These are phyloP conservation scores for Insectozyma bohioensis DNA, from an alignment of 1,139 yeast genomes.

Conservation along the genomic window DNA sequence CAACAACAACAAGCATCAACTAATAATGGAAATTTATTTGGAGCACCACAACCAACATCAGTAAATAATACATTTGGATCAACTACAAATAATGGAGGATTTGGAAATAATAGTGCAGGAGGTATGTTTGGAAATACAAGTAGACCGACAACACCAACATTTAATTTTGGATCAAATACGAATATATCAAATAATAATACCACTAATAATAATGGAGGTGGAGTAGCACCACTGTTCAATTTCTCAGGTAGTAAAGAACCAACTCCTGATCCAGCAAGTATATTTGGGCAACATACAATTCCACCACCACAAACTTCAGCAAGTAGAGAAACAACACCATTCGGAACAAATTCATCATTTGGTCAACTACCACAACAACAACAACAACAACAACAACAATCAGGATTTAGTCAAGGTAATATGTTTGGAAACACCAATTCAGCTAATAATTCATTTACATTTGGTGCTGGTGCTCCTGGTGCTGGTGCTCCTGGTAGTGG, in stretches of 20 bases:
- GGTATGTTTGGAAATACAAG: conserved; percentile 8
- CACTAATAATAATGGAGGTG: neutral
- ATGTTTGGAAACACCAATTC: neutral
- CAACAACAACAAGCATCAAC: conserved; percentile 1
- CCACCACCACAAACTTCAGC: conserved; percentile 4
- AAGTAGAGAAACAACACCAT: conserved; percentile 14
- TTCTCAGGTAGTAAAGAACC: conserved; percentile 22
- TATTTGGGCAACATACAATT: conserved; percentile 16
- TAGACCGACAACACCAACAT: conserved; percentile 9
- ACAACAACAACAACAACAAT: conserved; percentile 5
- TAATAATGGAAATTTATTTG: conserved; percentile 5
- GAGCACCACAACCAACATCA: conserved; percentile 1
- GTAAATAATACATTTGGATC: conserved; percentile 2
- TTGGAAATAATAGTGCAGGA: conserved; percentile 5
- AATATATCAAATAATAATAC: neutral
- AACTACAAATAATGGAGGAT: conserved; percentile 1
- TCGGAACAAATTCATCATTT: conserved; percentile 8
- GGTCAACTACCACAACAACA: conserved; percentile 7
- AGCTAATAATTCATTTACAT: conserved; percentile 1
- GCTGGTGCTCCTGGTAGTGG: conserved; percentile 5
- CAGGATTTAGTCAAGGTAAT: conserved; percentile 1
- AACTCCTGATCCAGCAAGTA: conserved; percentile 30
- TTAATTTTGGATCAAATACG: conserved; percentile 4
- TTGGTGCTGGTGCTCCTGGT: conserved; percentile 5
- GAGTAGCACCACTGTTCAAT: conserved; percentile 15